Evolutionary conservation across 164 flowering plant species (phyloP).

Genomic region (Kalanchoe fedtschenkoi): DNA sequence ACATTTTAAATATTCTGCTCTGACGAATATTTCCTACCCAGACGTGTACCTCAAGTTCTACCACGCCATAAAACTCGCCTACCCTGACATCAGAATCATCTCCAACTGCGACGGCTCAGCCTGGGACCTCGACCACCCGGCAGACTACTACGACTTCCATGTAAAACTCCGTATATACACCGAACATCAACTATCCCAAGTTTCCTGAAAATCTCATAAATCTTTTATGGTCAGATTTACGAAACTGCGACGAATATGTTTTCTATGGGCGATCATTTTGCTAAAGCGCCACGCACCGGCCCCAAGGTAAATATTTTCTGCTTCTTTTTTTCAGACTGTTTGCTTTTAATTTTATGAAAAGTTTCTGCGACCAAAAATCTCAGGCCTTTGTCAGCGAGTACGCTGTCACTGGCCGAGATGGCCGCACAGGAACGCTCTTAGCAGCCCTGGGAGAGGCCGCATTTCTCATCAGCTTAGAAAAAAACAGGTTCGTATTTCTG

Average conservation of each 20-base stretch:
- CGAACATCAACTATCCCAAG: no score
- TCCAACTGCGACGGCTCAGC: constrained; percentile 89
- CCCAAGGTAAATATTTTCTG: constrained; percentile 55
- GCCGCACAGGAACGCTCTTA: constrained; percentile 67
- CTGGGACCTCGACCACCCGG: constrained; percentile 69
- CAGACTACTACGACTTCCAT: constrained; percentile 87
- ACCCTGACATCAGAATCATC: constrained; percentile 80
- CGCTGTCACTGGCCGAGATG: constrained; percentile 86
- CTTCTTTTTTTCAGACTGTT: not conserved
- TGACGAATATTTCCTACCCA: constrained; percentile 16
- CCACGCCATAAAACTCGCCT: constrained; percentile 49
- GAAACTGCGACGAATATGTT: constrained; percentile 51
- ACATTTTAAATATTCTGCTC: not conserved
- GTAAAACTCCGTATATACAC: no score
- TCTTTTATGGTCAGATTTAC: constrained; percentile 45
- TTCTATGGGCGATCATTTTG: constrained; percentile 43
- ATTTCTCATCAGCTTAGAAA: constrained; percentile 82
- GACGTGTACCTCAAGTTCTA: constrained; percentile 88
- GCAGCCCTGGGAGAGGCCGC: constrained; percentile 90
- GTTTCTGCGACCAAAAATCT: not conserved
- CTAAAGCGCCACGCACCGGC: constrained; percentile 49
- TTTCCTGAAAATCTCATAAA: no score
- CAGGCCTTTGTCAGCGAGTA: constrained; percentile 98
- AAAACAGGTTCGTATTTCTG: constrained; percentile 41
- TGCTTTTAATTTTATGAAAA: not conserved